These are phyloP conservation scores for Penicillium nucicola DNA, from an alignment of 495 filamentous ascomycete species.

Conservation along the genomic window DNA sequence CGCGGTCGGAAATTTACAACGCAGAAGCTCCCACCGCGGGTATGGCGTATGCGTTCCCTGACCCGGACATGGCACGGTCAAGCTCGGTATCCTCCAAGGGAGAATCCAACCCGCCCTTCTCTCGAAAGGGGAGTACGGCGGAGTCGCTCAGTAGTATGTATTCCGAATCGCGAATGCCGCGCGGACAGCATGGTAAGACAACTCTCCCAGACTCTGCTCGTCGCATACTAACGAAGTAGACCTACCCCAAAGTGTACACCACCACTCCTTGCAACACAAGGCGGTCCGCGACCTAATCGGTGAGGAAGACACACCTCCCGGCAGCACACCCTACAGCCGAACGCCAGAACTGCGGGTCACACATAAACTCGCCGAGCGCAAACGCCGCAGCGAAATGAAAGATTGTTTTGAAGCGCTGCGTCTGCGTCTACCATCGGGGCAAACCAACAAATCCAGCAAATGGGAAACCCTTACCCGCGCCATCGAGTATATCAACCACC, in stretches of 20 bases:
- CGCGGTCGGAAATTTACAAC: slow-evolving; percentile 72
- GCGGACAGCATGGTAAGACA: slow-evolving; percentile 60
- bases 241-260: slow-evolving; percentile 56
- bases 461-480: slow-evolving; percentile 89
- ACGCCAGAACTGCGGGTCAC: slow-evolving; percentile 94
- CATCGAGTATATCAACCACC: slow-evolving; percentile 40
- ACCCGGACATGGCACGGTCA: slow-evolving; percentile 62
- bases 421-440: slow-evolving; percentile 75
- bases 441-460: slow-evolving; percentile 93
- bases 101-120: slow-evolving; percentile 43
- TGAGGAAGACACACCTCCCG: slow-evolving; percentile 51
- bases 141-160: slow-evolving; percentile 75
- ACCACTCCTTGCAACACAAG: slow-evolving; percentile 74
- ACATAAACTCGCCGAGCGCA: slow-evolving; percentile 94
- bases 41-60: slow-evolving; percentile 79
- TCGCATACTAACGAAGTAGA: slow-evolving; percentile 29
- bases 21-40: slow-evolving; percentile 78
- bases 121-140: slow-evolving; percentile 68
- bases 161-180: slow-evolving; percentile 68
- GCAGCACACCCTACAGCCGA: slow-evolving; percentile 79
- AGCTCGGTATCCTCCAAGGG: slow-evolving; percentile 56
- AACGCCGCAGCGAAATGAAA: slow-evolving; percentile 97
- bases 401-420: slow-evolving; percentile 87
- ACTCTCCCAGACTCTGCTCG: neutral
- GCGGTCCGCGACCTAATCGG: slow-evolving; percentile 64